These are phyloP conservation scores for Exserohilum rostratum DNA, from an alignment of 2,329 filamentous ascomycete genomes.

Conservation along the genomic window DNA sequence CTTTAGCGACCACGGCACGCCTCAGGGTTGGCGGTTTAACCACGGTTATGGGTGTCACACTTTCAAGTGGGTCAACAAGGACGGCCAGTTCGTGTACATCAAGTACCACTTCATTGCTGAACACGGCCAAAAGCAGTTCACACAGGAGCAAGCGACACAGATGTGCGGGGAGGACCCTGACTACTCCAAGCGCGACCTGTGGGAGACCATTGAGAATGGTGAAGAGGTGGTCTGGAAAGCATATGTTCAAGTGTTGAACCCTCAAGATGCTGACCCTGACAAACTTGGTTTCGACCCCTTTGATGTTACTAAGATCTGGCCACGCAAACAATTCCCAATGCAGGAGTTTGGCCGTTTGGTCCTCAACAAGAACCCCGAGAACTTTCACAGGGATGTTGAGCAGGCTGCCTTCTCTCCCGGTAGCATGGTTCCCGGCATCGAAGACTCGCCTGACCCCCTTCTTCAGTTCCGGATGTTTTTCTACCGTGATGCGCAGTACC, in stretches of 20 bases:
- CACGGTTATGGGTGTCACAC: slow-evolving; percentile 55
- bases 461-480: slow-evolving; percentile 35
- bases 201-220: slow-evolving; percentile 52
- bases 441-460: slow-evolving; percentile 43
- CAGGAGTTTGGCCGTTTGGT: slow-evolving; percentile 58
- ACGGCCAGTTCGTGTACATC: slow-evolving; percentile 59
- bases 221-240: slow-evolving; percentile 53
- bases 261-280: slow-evolving; percentile 54
- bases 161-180: slow-evolving; percentile 59
- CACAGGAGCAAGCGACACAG: slow-evolving; percentile 52
- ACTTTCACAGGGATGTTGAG: slow-evolving; percentile 55
- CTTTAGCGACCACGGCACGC: slow-evolving; percentile 59
- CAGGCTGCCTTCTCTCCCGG: slow-evolving; percentile 54
- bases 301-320: slow-evolving; percentile 62
- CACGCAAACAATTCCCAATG: slow-evolving; percentile 56
- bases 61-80: slow-evolving; percentile 56
- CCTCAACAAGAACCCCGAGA: slow-evolving; percentile 61
- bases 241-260: slow-evolving; percentile 55
- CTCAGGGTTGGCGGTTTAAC: slow-evolving; percentile 52
- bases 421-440: slow-evolving; percentile 59
- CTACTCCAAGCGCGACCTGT: slow-evolving; percentile 57
- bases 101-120: slow-evolving; percentile 58
- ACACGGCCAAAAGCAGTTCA: slow-evolving; percentile 57
- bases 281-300: slow-evolving; percentile 61
- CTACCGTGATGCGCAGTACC: slow-evolving; percentile 56